phyloP scores from a whole-genome alignment of 352 stramenopile genomes.

The Phytophthora cryptogea region DNA sequence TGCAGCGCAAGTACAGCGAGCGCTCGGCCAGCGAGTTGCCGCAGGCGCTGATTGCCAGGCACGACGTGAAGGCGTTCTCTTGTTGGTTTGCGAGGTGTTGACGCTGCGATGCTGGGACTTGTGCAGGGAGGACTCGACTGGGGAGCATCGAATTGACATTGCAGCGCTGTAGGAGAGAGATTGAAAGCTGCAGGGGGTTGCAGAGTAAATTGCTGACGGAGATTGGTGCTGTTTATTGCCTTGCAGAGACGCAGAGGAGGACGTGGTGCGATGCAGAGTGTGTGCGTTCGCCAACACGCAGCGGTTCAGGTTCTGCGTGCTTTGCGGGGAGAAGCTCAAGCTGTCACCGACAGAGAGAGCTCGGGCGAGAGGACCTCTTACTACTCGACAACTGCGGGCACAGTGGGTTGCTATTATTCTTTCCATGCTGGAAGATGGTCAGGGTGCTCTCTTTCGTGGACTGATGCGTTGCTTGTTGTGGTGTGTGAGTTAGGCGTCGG shows the following conservation, averaged over 20 bases:
- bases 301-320: slow-evolving; percentile 42
- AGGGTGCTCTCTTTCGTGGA: not conserved
- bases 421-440: not conserved
- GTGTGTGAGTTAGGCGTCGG: slow-evolving; percentile 16
- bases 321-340: slow-evolving; percentile 45
- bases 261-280: slow-evolving; percentile 31
- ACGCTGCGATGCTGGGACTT: slow-evolving; percentile 2
- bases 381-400: slow-evolving; percentile 21
- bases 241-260: slow-evolving; percentile 43
- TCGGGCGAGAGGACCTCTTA: slow-evolving; percentile 14
- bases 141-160: slow-evolving; percentile 55
- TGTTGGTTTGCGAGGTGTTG: not conserved
- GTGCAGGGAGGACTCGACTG: slow-evolving; percentile 11
- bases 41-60: slow-evolving; percentile 40
- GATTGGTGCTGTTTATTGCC: not conserved
- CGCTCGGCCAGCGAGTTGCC: slow-evolving; percentile 25
- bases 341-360: slow-evolving; percentile 31
- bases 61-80: not conserved
- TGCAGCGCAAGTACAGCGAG: slow-evolving; percentile 28
- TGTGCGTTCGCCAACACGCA: slow-evolving; percentile 57
- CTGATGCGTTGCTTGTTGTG: not conserved
- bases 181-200: not conserved
- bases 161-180: slow-evolving; percentile 29
- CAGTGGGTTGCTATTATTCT: slow-evolving; percentile 5
- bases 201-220: not conserved